A percentile compares a stretch with the other conserved stretches of the same genome.
phyloP scores from a whole-genome alignment of 768 basidiomycete species.

The Chalciporus piperatus region DNA sequence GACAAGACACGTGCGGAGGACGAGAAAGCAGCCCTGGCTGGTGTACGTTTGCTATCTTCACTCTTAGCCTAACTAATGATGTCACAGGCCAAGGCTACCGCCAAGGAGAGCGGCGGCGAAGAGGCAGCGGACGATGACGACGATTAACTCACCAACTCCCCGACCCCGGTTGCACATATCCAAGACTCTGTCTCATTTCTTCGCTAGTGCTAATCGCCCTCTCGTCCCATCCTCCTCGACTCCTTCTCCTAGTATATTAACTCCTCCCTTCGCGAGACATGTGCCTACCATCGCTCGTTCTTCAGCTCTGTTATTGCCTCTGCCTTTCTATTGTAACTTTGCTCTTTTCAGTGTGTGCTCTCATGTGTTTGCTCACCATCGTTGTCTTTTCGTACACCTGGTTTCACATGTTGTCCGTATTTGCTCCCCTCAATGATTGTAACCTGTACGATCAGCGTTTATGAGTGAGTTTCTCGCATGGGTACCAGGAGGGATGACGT shows the following conservation, averaged over 20 bases:
- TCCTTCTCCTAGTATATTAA: constrained; percentile 20
- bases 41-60: constrained; percentile 27
- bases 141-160: constrained; percentile 27
- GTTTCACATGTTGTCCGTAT: constrained; percentile 30
- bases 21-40: constrained; percentile 56
- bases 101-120: constrained; percentile 40
- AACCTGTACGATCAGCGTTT: constrained; percentile 21
- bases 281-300: constrained; percentile 21
- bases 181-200: constrained; percentile 14
- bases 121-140: constrained; percentile 40
- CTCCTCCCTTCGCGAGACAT: constrained; percentile 25
- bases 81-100: constrained; percentile 29
- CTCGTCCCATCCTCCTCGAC: constrained; percentile 2
- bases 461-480: too few species aligned
- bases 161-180: constrained; percentile 12
- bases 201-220: constrained; percentile 14
- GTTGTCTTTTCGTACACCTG: constrained; percentile 19
- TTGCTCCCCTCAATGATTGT: constrained; percentile 30
- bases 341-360: constrained; percentile 22
- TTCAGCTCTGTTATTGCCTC: constrained; percentile 7
- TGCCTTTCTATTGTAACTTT: constrained; percentile 16
- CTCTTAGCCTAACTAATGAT: neutral
- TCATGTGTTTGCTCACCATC: constrained; percentile 23
- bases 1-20: constrained; percentile 88
- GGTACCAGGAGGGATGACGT: too few species aligned